A percentile compares a stretch with the other conserved stretches of the same genome.
phyloP scores from a whole-genome alignment of 768 basidiomycete genomes.

The Tylopilus cervinicoccineus region DNA sequence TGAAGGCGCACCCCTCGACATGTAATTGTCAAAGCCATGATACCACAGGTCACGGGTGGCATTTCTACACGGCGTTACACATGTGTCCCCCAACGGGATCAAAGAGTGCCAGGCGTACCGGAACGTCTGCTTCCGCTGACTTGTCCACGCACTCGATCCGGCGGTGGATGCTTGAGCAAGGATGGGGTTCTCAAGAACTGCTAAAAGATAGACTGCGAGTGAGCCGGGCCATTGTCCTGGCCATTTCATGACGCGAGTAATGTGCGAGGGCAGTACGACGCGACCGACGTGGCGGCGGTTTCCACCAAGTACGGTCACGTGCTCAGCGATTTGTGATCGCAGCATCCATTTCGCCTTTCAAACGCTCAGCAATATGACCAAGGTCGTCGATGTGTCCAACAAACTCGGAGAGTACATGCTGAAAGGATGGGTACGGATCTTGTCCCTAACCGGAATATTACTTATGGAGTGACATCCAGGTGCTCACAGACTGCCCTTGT shows the following conservation, averaged over 20 bases:
- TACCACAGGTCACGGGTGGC: conserved; percentile 78
- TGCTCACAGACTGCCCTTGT: conserved; percentile 66
- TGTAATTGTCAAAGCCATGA: conserved; percentile 88
- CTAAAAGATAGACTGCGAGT: conserved; percentile 38
- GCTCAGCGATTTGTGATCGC: conserved; percentile 2
- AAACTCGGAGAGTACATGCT: conserved; percentile 69
- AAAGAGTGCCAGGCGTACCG: conserved; percentile 39
- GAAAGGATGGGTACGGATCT: conserved; percentile 60
- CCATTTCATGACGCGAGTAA: conserved; percentile 34
- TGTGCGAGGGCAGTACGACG: conserved; percentile 6
- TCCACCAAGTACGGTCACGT: conserved; percentile 15
- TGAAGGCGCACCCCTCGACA: conserved; percentile 62
- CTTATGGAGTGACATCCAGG: conserved; percentile 33
- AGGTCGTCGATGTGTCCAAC: conserved; percentile 53
- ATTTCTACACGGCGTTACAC: conserved; percentile 43
- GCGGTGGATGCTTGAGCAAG: conserved; percentile 10
- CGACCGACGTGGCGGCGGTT: conserved; percentile 27
- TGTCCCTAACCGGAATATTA: background rate
- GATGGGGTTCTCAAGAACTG: conserved; percentile 32
- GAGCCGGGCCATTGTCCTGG: conserved; percentile 50
- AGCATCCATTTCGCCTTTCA: background rate
- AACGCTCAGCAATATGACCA: conserved; percentile 38
- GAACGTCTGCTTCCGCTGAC: conserved; percentile 50
- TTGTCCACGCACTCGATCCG: conserved; percentile 46
- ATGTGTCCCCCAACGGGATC: background rate